phyloP scores from a whole-genome alignment of 305 asterid genomes.

The Caryopteris hybrid region DNA sequence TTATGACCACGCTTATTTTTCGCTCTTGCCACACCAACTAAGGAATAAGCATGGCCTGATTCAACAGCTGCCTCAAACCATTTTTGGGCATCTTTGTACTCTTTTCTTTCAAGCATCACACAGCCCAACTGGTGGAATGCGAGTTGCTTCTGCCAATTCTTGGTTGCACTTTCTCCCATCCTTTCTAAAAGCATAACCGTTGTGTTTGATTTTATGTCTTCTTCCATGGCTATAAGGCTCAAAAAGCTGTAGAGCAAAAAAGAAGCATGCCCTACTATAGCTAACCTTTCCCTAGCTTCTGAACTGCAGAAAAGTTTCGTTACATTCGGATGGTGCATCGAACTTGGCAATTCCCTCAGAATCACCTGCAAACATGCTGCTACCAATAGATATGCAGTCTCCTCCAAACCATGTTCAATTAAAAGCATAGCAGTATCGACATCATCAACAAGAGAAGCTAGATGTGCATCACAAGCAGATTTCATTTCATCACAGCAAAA shows the following conservation, averaged over 20 bases:
- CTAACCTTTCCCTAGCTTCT: slow-evolving; percentile 59
- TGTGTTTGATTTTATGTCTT: slow-evolving; percentile 66
- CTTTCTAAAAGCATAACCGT: slow-evolving; percentile 86
- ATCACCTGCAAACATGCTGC: slow-evolving; percentile 94
- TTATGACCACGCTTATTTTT: slow-evolving; percentile 83
- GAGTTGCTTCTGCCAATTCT: slow-evolving; percentile 80
- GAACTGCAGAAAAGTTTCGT: slow-evolving; percentile 54
- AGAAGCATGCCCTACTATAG: slow-evolving; percentile 70
- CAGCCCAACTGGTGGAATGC: slow-evolving; percentile 90
- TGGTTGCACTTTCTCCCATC: slow-evolving; percentile 67
- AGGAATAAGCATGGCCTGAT: slow-evolving; percentile 76
- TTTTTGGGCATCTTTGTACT: slow-evolving; percentile 85
- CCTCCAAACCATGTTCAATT: slow-evolving; percentile 78
- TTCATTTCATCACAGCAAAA: slow-evolving; percentile 86
- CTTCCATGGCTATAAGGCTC: slow-evolving; percentile 85
- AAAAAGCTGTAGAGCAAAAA: slow-evolving; percentile 67
- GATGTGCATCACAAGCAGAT: slow-evolving; percentile 64
- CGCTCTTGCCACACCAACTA: slow-evolving; percentile 83
- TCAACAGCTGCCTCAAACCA: slow-evolving; percentile 79
- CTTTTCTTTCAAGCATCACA: slow-evolving; percentile 84
- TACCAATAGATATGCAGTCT: slow-evolving; percentile 75
- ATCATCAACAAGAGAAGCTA: slow-evolving; percentile 66
- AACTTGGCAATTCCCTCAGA: slow-evolving; percentile 74
- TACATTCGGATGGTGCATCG: slow-evolving; percentile 60
- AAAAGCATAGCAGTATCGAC: slow-evolving; percentile 63